Evolutionary conservation across 768 basidiomycete genomes (phyloP), one percentile per base, ranked within the genome.

Genomic region (Sarcodon sp.): DNA sequence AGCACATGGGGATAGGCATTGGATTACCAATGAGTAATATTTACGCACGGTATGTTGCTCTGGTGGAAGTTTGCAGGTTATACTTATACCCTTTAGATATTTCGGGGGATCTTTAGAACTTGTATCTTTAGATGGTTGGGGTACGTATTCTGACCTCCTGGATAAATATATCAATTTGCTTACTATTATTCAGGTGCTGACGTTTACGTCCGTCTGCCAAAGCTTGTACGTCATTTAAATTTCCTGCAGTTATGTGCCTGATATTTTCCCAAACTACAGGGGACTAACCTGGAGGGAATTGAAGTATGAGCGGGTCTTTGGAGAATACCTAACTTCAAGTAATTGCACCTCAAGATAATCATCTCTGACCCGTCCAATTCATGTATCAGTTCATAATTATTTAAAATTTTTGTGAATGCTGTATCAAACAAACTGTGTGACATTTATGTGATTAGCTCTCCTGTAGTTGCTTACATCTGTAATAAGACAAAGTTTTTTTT

Each of bases 1-100:
- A 67, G 6, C 83, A 82, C 60, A 73, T 75, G 41, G 70, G 75
- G 38, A 83, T 90, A 48, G 88, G 88, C 2, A 80, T 91, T 41
- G 88, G 88, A 5, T 64, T 91, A 15, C 87, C 88, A 0, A 87
- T 91, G 87, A 87, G 88, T 60, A 83, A 87, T 56, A 89, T 91
- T 34, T 90, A 79, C 62, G 80, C 88, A 50, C 88, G 80, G 76
- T 87, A 55, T 50, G 76, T 4, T 37, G 48, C 13, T 43, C 15
- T 34, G 9, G 6, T 35, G 33, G n/a, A 27, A 35, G 13, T 32
- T 27, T 33, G 11, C 3, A 38, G 21, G 33, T 12, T 8, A 35
- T 16, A 33, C 44, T 47, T 43, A 27, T 12, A 38, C 46, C 51
- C 50, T 39, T 27, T 36, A 87, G 85, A 45, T 90, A 89, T 63